A percentile compares a stretch with the other conserved stretches of the same genome.
phyloP scores from a whole-genome alignment of 2,329 filamentous ascomycete species.

The Chalaropsis ovoidea region DNA sequence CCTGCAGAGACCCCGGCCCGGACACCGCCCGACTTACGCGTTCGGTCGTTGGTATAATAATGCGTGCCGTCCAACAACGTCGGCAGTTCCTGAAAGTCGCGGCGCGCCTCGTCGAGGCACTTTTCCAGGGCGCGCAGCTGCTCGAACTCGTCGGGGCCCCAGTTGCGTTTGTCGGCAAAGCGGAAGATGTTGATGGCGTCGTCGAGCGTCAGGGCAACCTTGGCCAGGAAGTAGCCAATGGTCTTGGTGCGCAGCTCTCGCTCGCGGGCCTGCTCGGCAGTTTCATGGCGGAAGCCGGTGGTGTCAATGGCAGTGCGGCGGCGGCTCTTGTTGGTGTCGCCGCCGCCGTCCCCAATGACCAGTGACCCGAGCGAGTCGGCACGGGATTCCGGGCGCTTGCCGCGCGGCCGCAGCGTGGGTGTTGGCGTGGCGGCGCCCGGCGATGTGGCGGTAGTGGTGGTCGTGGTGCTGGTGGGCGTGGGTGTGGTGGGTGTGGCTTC shows the following conservation, averaged over 20 bases:
- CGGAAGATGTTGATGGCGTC: conserved; percentile 46
- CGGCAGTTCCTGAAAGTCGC: conserved; percentile 50
- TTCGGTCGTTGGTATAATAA: conserved; percentile 47
- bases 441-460: conserved; percentile 1
- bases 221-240: conserved; percentile 49
- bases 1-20: too few relatives aligned
- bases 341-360: not conserved
- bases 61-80: conserved; percentile 46
- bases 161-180: conserved; percentile 49
- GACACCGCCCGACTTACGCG: too few relatives aligned
- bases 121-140: conserved; percentile 46
- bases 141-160: conserved; percentile 51
- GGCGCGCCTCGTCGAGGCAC: conserved; percentile 49
- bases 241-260: conserved; percentile 38
- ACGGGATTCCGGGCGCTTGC: conserved; percentile 21
- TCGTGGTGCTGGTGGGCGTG: not conserved
- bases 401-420: conserved; percentile 18
- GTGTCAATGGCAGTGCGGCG: not conserved
- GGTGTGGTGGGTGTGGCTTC: not conserved
- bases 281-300: conserved; percentile 14
- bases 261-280: conserved; percentile 26
- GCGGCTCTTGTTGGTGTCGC: not conserved
- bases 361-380: conserved; percentile 18
- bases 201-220: conserved; percentile 45
- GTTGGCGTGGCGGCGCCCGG: conserved; percentile 3